Conservation (phyloP, 495 filamentous ascomycete species). For the Platismatia glauca region DNA sequence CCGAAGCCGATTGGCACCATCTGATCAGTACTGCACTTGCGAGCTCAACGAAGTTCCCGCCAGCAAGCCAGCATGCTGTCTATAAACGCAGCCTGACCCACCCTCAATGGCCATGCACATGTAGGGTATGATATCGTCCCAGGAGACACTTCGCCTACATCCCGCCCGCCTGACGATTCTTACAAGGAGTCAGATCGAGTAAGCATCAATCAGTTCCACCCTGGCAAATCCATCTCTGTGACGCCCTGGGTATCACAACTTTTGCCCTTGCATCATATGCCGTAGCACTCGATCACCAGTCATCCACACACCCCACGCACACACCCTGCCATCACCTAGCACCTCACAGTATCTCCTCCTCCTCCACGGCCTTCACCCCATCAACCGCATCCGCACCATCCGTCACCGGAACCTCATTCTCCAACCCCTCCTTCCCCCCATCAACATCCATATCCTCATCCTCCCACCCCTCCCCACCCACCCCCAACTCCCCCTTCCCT, state of each 20-base stretch:
- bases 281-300: background rate
- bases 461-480: constrained; percentile 19
- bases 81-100: background rate
- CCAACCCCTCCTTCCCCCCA: background rate
- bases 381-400: background rate
- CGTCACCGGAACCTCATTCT: background rate
- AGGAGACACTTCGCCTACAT: background rate
- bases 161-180: background rate
- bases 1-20: constrained; percentile 45
- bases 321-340: background rate
- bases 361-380: background rate
- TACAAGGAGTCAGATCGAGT: background rate
- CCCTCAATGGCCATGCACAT: background rate
- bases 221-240: background rate
- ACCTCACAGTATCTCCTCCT: background rate
- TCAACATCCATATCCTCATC: constrained; percentile 32
- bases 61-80: too few species aligned
- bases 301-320: background rate
- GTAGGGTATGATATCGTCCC: too few species aligned
- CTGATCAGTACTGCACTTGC: too few species aligned
- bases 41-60: too few species aligned
- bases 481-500: constrained; percentile 12
- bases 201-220: background rate
- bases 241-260: background rate
- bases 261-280: background rate